Evolutionary conservation across 345 rosid species (phyloP), one percentile per base, ranked within the genome.

Genomic region (Abelmoschus esculentus): DNA sequence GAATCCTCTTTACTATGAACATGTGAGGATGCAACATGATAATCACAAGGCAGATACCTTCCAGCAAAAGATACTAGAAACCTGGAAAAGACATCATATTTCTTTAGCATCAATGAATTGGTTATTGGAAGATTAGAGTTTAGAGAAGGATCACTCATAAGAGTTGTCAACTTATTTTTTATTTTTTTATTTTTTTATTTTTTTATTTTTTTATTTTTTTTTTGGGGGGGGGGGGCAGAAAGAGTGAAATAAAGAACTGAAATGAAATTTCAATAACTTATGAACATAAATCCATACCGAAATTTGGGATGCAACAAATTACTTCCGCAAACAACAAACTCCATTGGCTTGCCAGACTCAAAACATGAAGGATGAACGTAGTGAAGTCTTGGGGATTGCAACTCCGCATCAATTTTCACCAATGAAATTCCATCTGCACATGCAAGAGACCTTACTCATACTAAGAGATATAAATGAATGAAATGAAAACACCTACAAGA

Each of bases 291-390:
- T 17, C 29, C 85, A 72, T 85, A 92, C 98, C 89, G 91, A 72
- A 83, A 84, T 71, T 88, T 86, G 67, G 89, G 77, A 67, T 87
- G 96, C 78, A 78, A 68, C 67, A 91, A 80, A 80, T 90, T 90
- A 69, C 85, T 83, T 74, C 99, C 99, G 71, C 97, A 91, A 70
- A 85, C 91, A 82, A 90, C 74, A 69, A 95, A 80, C 76, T 95
- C 96, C 59, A 91, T 80, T 52, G 97, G 96, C 75, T 83, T 87
- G 74, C 97, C 97, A 73, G 96, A 96, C 87, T 90, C 97, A 81
- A 95, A 91, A 81, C 84, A 90, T 70, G 78, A 75, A 59, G 99
- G 98, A 78, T 89, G 81, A 75, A 95, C 90, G 82, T 79, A 88
- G 74, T 90, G 96, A 81, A 91, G 96, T 77, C 80, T 84, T 29